phyloP scores from a whole-genome alignment of 2,329 filamentous ascomycete species.

The Raffaelea arxii region DNA sequence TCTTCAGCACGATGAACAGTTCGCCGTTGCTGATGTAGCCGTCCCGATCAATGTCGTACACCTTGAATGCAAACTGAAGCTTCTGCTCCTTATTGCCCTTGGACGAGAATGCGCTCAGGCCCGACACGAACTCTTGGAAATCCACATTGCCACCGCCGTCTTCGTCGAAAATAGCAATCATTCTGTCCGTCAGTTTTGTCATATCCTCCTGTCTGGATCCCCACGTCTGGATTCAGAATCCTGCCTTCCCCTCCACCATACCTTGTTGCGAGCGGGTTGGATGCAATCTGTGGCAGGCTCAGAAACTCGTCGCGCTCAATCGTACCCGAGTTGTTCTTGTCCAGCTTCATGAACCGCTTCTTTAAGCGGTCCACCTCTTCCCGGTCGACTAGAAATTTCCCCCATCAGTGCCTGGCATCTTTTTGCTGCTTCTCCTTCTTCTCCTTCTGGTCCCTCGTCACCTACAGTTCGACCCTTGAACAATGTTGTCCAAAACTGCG shows the following conservation, averaged over 20 bases:
- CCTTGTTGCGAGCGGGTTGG: slow-evolving; percentile 94
- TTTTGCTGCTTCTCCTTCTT: not conserved
- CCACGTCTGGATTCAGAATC: not conserved
- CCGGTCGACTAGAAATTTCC: slow-evolving; percentile 65
- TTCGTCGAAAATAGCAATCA: slow-evolving; percentile 99
- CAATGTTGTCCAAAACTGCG: slow-evolving; percentile 84
- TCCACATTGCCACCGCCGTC: slow-evolving; percentile 96
- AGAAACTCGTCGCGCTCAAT: slow-evolving; percentile 99
- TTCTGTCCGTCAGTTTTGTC: slow-evolving; percentile 39
- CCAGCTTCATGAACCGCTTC: slow-evolving; percentile 98
- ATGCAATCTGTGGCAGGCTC: slow-evolving; percentile 91
- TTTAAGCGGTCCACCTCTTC: slow-evolving; percentile 93
- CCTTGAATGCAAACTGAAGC: slow-evolving; percentile 94
- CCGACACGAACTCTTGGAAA: slow-evolving; percentile 97
- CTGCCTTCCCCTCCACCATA: slow-evolving; percentile 26
- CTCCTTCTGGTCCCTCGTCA: not conserved
- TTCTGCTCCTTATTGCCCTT: slow-evolving; percentile 99
- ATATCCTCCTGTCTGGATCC: not conserved
- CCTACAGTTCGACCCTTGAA: slow-evolving; percentile 90
- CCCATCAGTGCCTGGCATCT: not conserved
- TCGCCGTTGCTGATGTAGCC: slow-evolving; percentile 98
- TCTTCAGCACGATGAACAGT: slow-evolving; percentile 98
- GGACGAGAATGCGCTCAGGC: slow-evolving; percentile 88
- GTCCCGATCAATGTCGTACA: slow-evolving; percentile 98
- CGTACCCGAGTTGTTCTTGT: slow-evolving; percentile 98